Base-by-base conservation (phyloP, 2,329 filamentous ascomycete species). In the Fusarium abutilonis region DNA sequence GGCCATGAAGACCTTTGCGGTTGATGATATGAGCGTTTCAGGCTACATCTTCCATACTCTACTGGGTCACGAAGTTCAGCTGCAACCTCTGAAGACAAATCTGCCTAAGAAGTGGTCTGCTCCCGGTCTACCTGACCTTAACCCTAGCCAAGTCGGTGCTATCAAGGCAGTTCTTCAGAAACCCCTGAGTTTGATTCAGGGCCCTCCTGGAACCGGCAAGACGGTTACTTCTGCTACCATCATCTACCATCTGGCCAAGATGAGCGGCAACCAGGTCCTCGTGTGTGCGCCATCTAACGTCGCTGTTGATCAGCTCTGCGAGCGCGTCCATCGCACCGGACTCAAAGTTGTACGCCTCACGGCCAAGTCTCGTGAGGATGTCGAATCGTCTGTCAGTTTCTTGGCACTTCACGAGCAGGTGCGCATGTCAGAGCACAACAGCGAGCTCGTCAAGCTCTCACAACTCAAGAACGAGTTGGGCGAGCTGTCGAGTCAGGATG, bases 231-330 rank as follows among this genome's bases (percentile, higher is more conserved):
- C 95, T 32, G 95, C 95, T 31, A 99, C 95, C 2, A 96, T 99
- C 75, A 99, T 99, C 74, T 98, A 97, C 73, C 95, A 99, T 74
- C 83, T 99, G 56, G 92, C 93, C 67, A 98, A 97, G 80, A 90
- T 96, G 77, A 98, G 93, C 69, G 93, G 90, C 63, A 93, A 93
- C 50, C 95, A 97, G 72, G 94, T 99, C 4, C 83, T 99, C 32
- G 95, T 99, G 41, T 99, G 95, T 72, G 95, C 95, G 14, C 95
- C 95, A 1, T 99, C 95, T 45, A 99, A 99, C 82, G 95, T 99
- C 62, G 95, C 95, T 9, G 95, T 99, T 26, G 95, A 99, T 73
- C 95, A 99, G 77, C 88, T 99, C 28, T 99, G 95, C 74, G 95
- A 99, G 78, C 92, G 96, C 42, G 94, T 99, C 62, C 94, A 98